These are phyloP conservation scores for Populus davidiana DNA, from an alignment of 345 rosid genomes.

Conservation along the genomic window DNA sequence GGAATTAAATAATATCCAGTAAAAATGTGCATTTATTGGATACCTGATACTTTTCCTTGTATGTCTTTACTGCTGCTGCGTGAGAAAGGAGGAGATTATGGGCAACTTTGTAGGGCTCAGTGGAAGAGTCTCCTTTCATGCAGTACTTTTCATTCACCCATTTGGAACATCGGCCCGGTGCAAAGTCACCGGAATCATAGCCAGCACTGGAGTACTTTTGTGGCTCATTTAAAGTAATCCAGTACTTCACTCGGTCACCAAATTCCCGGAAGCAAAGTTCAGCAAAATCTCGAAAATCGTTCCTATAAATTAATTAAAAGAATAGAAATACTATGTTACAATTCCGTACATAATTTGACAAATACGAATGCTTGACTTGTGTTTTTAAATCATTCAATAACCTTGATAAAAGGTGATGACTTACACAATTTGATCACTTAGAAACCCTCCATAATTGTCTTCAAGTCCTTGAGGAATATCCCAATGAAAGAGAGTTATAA, in stretches of 20 bases:
- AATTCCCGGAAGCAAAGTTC: constrained; percentile 3
- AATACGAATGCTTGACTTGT: too few species aligned
- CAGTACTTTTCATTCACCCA: too few species aligned
- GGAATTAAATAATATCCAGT: not conserved
- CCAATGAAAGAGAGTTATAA: constrained; percentile 1
- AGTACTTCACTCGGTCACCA: constrained; percentile 8
- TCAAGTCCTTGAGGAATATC: not conserved
- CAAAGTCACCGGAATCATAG: constrained; percentile 34
- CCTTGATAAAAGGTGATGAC: too few species aligned
- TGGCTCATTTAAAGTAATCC: constrained; percentile 10
- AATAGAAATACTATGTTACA: too few species aligned
- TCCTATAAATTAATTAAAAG: not conserved
- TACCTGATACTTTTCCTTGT: constrained; percentile 10
- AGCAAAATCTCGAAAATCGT: not conserved
- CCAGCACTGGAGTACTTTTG: constrained; percentile 4
- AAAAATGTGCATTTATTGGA: not conserved
- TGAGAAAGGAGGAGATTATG: not conserved
- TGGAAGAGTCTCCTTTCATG: too few species aligned
- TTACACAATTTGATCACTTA: not conserved
- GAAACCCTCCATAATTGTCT: not conserved
- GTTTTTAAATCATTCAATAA: too few species aligned
- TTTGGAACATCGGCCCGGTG: constrained; percentile 21
- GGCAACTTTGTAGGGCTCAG: too few species aligned
- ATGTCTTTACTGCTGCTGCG: constrained; percentile 13
- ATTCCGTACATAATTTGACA: too few species aligned